Evolutionary conservation across 2,329 filamentous ascomycete genomes (phyloP).

Genomic region (Exophiala sideris): DNA sequence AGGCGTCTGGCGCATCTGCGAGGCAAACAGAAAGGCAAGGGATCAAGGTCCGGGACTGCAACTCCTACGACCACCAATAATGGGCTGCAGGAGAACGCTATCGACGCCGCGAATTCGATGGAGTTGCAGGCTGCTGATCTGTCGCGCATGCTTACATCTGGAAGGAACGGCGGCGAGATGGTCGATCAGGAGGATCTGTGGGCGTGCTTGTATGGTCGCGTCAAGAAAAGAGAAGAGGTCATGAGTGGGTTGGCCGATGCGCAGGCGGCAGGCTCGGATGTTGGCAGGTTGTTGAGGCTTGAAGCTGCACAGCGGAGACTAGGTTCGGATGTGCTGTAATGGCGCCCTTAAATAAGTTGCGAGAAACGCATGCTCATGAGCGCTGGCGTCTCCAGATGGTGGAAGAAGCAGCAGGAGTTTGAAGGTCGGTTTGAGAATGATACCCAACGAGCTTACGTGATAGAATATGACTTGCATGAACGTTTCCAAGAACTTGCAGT

Average conservation of each 20-base stretch:
- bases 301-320: conserved; percentile 50
- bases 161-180: conserved; percentile 70
- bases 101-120: conserved; percentile 81
- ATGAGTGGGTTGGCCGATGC: conserved; percentile 21
- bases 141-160: conserved; percentile 66
- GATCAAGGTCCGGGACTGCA: conserved; percentile 25
- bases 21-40: conserved; percentile 33
- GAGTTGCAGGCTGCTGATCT: conserved; percentile 74
- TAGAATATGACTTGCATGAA: too few species aligned
- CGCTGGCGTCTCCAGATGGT: not conserved
- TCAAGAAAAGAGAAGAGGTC: conserved; percentile 30
- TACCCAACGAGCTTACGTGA: too few species aligned
- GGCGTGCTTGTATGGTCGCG: conserved; percentile 74
- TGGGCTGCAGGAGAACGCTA: conserved; percentile 52
- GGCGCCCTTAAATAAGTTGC: too few species aligned
- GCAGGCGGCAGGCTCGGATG: conserved; percentile 39
- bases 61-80: conserved; percentile 26
- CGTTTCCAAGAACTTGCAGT: too few species aligned
- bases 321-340: not conserved
- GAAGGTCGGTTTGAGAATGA: too few species aligned
- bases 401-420: too few species aligned
- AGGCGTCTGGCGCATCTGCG: conserved; percentile 73
- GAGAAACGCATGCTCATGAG: not conserved
- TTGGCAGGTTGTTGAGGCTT: conserved; percentile 51
- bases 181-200: conserved; percentile 78